phyloP scores from a whole-genome alignment of 345 rosid genomes.

The Syzygium jambos region DNA sequence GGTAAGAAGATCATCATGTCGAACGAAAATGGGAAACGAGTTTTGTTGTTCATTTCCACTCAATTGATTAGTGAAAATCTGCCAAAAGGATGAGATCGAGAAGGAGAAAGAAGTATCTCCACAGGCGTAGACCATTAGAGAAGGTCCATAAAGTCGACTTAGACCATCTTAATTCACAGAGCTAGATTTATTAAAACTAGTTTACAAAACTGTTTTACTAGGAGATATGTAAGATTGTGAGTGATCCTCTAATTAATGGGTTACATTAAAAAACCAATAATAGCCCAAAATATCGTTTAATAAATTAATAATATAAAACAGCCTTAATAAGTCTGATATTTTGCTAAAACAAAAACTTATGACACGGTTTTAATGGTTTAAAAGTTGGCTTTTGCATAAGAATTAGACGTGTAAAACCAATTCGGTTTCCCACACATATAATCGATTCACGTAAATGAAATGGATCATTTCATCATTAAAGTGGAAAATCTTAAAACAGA shows the following conservation, averaged over 20 bases:
- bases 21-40: not conserved
- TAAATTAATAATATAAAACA: too few species aligned
- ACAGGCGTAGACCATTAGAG: not conserved
- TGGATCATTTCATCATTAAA: not conserved
- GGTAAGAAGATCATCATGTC: not conserved
- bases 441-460: not conserved
- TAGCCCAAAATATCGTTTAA: too few species aligned
- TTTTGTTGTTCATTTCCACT: not conserved
- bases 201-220: too few species aligned
- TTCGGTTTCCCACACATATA: accelerated
- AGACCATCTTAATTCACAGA: too few species aligned
- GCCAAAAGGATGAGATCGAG: not conserved
- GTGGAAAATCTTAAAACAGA: not conserved
- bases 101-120: not conserved
- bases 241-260: not conserved
- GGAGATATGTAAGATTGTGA: not conserved
- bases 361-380: not conserved
- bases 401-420: not conserved
- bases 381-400: not conserved
- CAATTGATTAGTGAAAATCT: not conserved
- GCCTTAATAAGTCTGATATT: too few species aligned
- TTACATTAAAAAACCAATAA: not conserved
- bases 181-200: not conserved
- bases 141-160: not conserved
- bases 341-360: not conserved